Conservation (phyloP, 1,139 yeast species). For the Casaregolazyma lundiana region DNA sequence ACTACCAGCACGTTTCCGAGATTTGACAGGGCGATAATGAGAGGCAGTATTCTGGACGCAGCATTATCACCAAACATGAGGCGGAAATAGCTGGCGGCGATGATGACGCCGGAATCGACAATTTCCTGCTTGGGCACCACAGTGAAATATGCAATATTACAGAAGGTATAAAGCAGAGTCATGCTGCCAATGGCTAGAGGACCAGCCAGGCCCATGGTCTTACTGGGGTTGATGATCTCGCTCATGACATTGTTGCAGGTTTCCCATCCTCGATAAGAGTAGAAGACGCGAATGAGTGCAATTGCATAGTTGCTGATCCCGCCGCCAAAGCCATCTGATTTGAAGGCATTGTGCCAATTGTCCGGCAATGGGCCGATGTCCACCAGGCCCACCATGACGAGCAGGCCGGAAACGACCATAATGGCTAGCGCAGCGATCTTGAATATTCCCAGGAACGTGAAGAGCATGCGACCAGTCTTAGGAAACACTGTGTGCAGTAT, state of each 20-base stretch:
- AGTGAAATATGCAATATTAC: conserved; percentile 66
- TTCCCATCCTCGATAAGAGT: conserved; percentile 63
- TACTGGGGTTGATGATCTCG: conserved; percentile 66
- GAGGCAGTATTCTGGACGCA: conserved; percentile 57
- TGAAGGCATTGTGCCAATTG: conserved; percentile 28
- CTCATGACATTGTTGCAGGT: conserved; percentile 79
- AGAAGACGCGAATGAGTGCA: conserved; percentile 53
- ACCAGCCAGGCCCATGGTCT: conserved; percentile 65
- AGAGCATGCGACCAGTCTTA: conserved; percentile 57
- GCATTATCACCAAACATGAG: conserved; percentile 60
- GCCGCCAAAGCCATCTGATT: conserved; percentile 33
- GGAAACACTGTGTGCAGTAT: conserved; percentile 59
- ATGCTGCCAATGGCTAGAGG: conserved; percentile 60
- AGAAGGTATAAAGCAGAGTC: conserved; percentile 60
- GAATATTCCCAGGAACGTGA: conserved; percentile 63
- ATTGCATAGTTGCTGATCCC: conserved; percentile 38
- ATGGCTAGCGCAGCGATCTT: conserved; percentile 63
- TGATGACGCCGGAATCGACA: conserved; percentile 58
- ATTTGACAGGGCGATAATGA: conserved; percentile 65
- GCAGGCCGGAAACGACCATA: conserved; percentile 67
- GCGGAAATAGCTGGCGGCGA: conserved; percentile 71
- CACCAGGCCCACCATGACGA: conserved; percentile 25
- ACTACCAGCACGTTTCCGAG: conserved; percentile 76
- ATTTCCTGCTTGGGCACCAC: conserved; percentile 70
- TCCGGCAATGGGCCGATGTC: conserved; percentile 23